Evolutionary conservation across 2,329 filamentous ascomycete species (phyloP).

Genomic region (Ophiostoma ips): DNA sequence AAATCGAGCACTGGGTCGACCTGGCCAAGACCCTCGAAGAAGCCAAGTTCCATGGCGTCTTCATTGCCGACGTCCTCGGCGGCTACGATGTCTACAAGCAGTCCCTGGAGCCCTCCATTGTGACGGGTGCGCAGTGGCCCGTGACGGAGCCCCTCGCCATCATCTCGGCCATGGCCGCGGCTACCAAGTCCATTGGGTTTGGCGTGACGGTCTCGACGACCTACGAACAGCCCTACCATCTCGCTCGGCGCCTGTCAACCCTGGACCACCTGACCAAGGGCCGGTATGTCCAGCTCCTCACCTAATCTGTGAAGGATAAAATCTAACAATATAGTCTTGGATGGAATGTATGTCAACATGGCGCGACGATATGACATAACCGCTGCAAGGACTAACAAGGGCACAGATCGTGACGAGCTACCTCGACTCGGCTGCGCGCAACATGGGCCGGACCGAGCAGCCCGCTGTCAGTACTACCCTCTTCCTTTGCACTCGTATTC

Average conservation of each 20-base stretch:
- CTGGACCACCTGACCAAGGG: slow-evolving; percentile 11
- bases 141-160: slow-evolving; percentile 54
- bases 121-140: slow-evolving; percentile 53
- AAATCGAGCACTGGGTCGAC: slow-evolving; percentile 45
- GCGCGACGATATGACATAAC: not conserved
- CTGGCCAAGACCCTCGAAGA: slow-evolving; percentile 45
- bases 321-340: not conserved
- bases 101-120: slow-evolving; percentile 41
- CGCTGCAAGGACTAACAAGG: not conserved
- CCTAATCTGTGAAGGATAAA: too few species aligned
- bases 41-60: slow-evolving; percentile 46
- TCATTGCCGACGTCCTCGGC: slow-evolving; percentile 49
- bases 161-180: slow-evolving; percentile 14
- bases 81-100: slow-evolving; percentile 58
- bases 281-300: not conserved
- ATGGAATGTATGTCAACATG: not conserved
- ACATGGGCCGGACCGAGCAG: slow-evolving; percentile 11
- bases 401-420: slow-evolving; percentile 14
- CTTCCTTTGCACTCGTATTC: not conserved
- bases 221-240: slow-evolving; percentile 13
- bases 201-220: slow-evolving; percentile 12
- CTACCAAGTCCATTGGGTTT: slow-evolving; percentile 13
- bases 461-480: not conserved
- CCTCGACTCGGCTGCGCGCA: slow-evolving; percentile 12
- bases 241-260: slow-evolving; percentile 11